These are phyloP conservation scores for Ophiostoma quercus DNA, from an alignment of 2,329 filamentous ascomycete species.

Conservation along the genomic window DNA sequence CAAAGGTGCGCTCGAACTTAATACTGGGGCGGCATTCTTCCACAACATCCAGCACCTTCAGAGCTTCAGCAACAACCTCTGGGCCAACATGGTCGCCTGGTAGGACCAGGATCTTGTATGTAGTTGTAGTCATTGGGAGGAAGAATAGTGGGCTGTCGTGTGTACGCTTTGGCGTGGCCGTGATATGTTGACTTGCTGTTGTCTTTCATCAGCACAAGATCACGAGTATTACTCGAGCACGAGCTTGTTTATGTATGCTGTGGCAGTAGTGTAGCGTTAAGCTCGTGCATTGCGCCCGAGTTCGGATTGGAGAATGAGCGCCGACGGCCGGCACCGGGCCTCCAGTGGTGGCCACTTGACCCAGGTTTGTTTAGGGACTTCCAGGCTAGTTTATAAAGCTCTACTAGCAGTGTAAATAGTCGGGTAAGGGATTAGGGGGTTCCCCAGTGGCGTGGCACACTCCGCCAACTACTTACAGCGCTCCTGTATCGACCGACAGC, in stretches of 20 bases:
- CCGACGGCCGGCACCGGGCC: background rate
- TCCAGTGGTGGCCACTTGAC: background rate
- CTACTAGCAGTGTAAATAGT: background rate
- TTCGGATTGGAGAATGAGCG: constrained; percentile 14
- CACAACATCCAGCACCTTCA: constrained; percentile 43
- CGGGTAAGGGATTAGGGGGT: background rate
- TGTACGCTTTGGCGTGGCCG: background rate
- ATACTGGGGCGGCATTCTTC: constrained; percentile 33
- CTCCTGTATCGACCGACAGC: background rate
- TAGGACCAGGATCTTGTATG: constrained; percentile 39
- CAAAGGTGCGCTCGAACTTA: constrained; percentile 31
- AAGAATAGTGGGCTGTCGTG: background rate
- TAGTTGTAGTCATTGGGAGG: constrained; percentile 15
- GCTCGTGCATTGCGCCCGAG: constrained; percentile 3
- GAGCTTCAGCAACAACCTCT: constrained; percentile 43
- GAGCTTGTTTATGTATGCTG: background rate
- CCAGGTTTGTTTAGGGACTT: background rate
- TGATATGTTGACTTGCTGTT: background rate
- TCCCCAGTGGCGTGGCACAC: constrained; percentile 7
- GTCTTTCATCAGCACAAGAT: background rate
- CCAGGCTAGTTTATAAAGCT: background rate
- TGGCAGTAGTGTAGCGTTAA: background rate
- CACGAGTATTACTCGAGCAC: background rate
- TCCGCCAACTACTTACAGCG: background rate
- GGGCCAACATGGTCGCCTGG: constrained; percentile 46